A percentile compares a stretch with the other conserved stretches of the same genome.
Conservation (phyloP, 768 basidiomycete genomes). For the Mrakia blollopis region DNA sequence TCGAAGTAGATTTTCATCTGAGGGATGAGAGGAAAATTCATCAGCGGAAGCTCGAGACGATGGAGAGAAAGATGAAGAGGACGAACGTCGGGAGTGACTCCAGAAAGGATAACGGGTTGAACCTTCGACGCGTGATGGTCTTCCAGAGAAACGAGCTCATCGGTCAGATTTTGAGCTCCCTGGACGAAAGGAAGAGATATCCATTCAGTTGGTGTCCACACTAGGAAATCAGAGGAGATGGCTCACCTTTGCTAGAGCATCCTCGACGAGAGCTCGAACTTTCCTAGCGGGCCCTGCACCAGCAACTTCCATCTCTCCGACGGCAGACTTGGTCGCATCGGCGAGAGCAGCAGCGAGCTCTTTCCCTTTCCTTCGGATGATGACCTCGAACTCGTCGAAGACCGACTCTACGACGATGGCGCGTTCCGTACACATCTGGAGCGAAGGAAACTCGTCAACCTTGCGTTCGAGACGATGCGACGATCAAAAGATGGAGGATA, state of each 20-base stretch:
- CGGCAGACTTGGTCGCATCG: neutral
- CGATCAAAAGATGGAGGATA: neutral
- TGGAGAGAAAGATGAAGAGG: neutral
- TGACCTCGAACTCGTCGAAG: slow-evolving; percentile 35
- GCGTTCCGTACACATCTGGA: slow-evolving; percentile 42
- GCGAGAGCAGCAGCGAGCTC: neutral
- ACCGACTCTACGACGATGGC: slow-evolving; percentile 37
- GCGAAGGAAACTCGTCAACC: neutral
- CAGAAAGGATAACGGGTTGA: slow-evolving; percentile 5
- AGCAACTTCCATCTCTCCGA: neutral
- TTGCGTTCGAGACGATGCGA: no score
- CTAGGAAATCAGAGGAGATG: neutral
- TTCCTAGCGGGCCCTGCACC: neutral
- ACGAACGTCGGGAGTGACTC: slow-evolving; percentile 6
- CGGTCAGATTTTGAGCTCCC: slow-evolving; percentile 7
- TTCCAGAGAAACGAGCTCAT: neutral
- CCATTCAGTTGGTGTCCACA: neutral
- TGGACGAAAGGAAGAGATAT: neutral
- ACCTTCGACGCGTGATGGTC: neutral
- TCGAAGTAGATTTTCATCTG: slow-evolving; percentile 35
- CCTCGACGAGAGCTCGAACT: slow-evolving; percentile 14
- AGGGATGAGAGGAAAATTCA: neutral
- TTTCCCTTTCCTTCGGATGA: slow-evolving; percentile 28
- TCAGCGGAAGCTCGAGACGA: neutral
- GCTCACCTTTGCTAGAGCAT: slow-evolving; percentile 18